Base-by-base conservation (phyloP, 352 stramenopile species). In the Paralagenidium karlingii region DNA sequence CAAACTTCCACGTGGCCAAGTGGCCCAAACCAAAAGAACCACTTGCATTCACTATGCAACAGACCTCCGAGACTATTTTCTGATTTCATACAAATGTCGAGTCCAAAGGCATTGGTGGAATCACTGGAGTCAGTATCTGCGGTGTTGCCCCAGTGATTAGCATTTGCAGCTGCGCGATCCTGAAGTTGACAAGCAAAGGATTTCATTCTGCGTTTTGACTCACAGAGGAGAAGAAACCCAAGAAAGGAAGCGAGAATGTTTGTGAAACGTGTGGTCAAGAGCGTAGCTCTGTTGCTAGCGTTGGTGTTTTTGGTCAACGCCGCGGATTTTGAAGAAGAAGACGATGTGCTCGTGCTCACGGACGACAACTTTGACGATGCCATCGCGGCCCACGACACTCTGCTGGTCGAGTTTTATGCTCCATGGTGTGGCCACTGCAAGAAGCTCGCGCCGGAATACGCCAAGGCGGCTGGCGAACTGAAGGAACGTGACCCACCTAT, bases 361-460 rank as follows among this genome's bases (percentile, higher is more conserved):
- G 80, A 96, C 53, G 63, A 83, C 55, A 94, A 90, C 68, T 94
- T 96, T 50, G 83, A 92, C 32, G 79, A 84, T 21, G 83, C 84
- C 13, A 63, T 96, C 16, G 55, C 60, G 26, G 53, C 66, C 36
- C 60, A 94, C 62, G 77, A 94, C 38, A 79, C 76, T 45, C 59
- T 96, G 33, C 70, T 96, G 25, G 82, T 95, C 3, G 70, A 96
- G 63, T 95, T 94, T 41, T 95, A 93, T 63, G 81, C 84, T 13
- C 82, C 82, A 16, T 94, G 77, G 76, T 96, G 84, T 58, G 80
- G 78, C 15, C 84, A 96, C 64, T 96, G 84, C 69, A 93, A 94
- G 68, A 58, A 59, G 28, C 58, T 94, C 43, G 75, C 70, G 43
- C 82, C 82, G 12, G 76, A 92, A 51, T 95, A 94, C 65, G 68